phyloP scores from a whole-genome alignment of 305 asterid genomes.

The Fraxinus greggii region DNA sequence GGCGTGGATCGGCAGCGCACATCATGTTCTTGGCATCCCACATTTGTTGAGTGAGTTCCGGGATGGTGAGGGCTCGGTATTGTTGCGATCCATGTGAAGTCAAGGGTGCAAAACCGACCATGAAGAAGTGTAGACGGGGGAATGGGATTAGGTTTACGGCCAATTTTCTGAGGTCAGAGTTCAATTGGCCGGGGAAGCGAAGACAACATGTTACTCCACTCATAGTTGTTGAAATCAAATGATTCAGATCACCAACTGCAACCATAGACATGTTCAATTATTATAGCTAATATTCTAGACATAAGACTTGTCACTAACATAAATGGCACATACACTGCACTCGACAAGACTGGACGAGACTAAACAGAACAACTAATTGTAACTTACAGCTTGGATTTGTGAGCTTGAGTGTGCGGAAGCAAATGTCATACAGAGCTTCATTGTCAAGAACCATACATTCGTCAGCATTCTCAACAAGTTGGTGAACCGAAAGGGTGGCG shows the following conservation, averaged over 20 bases:
- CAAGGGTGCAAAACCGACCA: slow-evolving; percentile 44
- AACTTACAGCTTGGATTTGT: slow-evolving; percentile 52
- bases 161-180: slow-evolving; percentile 46
- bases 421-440: slow-evolving; percentile 49
- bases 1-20: slow-evolving; percentile 44
- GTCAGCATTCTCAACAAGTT: slow-evolving; percentile 46
- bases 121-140: slow-evolving; percentile 45
- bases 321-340: not conserved
- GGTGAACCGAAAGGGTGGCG: slow-evolving; percentile 45
- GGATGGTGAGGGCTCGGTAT: slow-evolving; percentile 46
- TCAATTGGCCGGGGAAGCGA: slow-evolving; percentile 47
- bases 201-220: slow-evolving; percentile 51
- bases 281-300: not conserved
- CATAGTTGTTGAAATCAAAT: slow-evolving; percentile 51
- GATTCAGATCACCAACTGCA: slow-evolving; percentile 53
- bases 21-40: slow-evolving; percentile 50
- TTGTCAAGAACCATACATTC: slow-evolving; percentile 48
- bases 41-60: slow-evolving; percentile 52
- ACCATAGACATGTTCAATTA: not conserved
- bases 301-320: not conserved
- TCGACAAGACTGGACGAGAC: not conserved
- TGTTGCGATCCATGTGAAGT: slow-evolving; percentile 49
- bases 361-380: not conserved
- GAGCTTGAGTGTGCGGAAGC: slow-evolving; percentile 54
- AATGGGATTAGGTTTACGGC: slow-evolving; percentile 51